A percentile compares a stretch with the other conserved stretches of the same genome.
phyloP scores from a whole-genome alignment of 345 rosid genomes.

The Balakata baccata region DNA sequence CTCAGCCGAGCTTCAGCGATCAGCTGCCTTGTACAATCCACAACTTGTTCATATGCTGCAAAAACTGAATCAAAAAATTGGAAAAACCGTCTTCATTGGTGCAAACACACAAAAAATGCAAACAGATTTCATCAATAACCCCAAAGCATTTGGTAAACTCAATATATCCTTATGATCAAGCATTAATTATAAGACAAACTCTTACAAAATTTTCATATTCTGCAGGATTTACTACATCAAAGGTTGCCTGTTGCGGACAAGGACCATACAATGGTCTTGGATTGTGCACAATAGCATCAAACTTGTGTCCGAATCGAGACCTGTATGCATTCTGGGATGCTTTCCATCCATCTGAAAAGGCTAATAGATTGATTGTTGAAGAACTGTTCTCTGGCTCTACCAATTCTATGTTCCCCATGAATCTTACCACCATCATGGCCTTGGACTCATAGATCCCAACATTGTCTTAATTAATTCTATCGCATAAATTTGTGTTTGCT shows the following conservation, averaged over 20 bases:
- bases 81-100: no score
- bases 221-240: conserved; percentile 61
- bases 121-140: conserved; percentile 31
- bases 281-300: conserved; percentile 59
- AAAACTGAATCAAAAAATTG: no score
- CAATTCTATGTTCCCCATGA: conserved; percentile 71
- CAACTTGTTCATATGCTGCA: no score
- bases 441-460: conserved; percentile 35
- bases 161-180: no score
- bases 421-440: conserved; percentile 62
- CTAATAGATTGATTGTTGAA: conserved; percentile 52
- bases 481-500: background rate
- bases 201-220: background rate
- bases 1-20: conserved; percentile 39
- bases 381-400: conserved; percentile 49
- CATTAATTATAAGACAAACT: no score
- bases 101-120: conserved; percentile 30
- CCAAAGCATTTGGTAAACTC: no score
- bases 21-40: no score
- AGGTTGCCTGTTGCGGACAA: conserved; percentile 83
- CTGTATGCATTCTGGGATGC: conserved; percentile 73
- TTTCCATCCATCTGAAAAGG: conserved; percentile 75
- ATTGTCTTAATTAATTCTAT: no score
- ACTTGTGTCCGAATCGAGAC: conserved; percentile 56
- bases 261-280: conserved; percentile 76